Evolutionary conservation across 805 yeast species (phyloP).

Genomic region (Tetrapisispora phaffii): DNA sequence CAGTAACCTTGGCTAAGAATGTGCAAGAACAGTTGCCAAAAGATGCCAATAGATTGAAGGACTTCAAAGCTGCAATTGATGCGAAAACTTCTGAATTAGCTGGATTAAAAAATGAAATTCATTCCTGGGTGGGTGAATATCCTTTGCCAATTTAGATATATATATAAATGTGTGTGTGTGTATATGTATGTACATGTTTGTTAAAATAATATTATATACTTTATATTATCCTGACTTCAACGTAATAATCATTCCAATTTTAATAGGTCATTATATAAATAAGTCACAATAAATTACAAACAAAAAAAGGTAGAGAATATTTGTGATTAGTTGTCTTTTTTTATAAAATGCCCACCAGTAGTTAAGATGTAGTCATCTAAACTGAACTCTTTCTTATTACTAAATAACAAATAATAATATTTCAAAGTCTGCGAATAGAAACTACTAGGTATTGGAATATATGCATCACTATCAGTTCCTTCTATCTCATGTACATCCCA

Average conservation of each 20-base stretch:
- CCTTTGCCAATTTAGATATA: constrained; percentile 48
- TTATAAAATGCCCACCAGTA: constrained; percentile 55
- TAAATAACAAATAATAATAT: constrained; percentile 42
- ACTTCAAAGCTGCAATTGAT: constrained; percentile 77
- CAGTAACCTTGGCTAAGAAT: constrained; percentile 64
- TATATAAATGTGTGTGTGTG: neutral
- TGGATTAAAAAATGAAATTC: constrained; percentile 64
- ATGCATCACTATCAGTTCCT: constrained; percentile 24
- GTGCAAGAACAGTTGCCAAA: constrained; percentile 74
- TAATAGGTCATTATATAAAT: neutral
- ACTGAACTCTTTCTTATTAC: constrained; percentile 34
- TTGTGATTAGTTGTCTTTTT: constrained; percentile 4
- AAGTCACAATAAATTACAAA: neutral
- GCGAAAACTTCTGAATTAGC: constrained; percentile 61
- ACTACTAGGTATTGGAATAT: constrained; percentile 34
- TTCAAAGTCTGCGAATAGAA: constrained; percentile 55
- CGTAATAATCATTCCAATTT: neutral
- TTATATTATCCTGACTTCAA: too few species aligned
- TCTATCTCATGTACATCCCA: constrained; percentile 29
- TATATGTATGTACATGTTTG: neutral
- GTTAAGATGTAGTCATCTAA: constrained; percentile 49
- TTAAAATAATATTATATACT: neutral
- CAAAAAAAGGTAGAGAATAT: too few species aligned
- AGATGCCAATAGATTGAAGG: constrained; percentile 92
- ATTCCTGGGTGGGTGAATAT: constrained; percentile 84